These are phyloP conservation scores for Metschnikowia matae DNA, from an alignment of 805 yeast genomes.

Conservation along the genomic window DNA sequence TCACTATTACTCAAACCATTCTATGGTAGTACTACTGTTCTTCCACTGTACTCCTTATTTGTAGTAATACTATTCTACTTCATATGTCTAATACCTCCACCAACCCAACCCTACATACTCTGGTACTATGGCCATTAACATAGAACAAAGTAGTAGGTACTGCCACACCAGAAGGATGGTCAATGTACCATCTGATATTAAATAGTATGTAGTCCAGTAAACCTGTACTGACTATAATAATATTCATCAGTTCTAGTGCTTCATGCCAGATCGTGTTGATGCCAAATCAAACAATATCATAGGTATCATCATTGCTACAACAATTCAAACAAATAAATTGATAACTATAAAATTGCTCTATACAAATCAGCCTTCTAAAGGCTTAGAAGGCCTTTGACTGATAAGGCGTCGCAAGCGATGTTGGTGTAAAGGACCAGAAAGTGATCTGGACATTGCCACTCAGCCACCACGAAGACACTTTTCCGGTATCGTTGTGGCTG, in stretches of 20 bases:
- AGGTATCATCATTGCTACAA: neutral
- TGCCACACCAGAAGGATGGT: too few species aligned
- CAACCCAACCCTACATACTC: too few species aligned
- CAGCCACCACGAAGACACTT: conserved; percentile 21
- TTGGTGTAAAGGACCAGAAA: conserved; percentile 51
- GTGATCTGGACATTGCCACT: conserved; percentile 26
- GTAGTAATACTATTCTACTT: too few species aligned
- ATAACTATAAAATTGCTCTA: neutral
- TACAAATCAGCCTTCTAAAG: neutral
- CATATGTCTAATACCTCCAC: too few species aligned
- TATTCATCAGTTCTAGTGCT: too few species aligned
- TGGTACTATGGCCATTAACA: too few species aligned
- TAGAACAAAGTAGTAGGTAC: too few species aligned
- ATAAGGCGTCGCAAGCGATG: conserved; percentile 46
- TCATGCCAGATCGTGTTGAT: neutral
- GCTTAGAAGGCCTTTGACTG: conserved; percentile 47
- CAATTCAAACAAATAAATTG: neutral
- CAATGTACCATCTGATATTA: too few species aligned
- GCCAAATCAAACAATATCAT: neutral
- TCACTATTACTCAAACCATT: too few species aligned
- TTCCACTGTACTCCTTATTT: too few species aligned
- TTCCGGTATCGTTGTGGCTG: conserved; percentile 80
- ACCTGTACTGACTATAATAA: neutral
- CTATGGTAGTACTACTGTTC: too few species aligned
- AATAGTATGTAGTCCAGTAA: too few species aligned